Evolutionary conservation across 2,329 filamentous ascomycete genomes (phyloP).

Genomic region (Byssothecium circinans): DNA sequence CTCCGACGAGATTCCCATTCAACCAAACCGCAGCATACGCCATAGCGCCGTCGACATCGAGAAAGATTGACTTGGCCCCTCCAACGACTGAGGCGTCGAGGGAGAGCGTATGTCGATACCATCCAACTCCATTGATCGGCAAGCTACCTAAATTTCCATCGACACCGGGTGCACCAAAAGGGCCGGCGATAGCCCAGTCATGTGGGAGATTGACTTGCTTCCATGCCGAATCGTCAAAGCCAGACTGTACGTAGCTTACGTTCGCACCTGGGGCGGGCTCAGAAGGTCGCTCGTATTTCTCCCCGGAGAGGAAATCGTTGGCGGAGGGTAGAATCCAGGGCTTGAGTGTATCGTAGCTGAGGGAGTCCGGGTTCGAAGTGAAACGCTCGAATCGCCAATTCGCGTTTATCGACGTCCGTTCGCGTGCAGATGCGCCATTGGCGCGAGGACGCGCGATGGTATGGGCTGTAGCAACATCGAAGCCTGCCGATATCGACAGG

Average conservation of each 20-base stretch:
- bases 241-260: conserved; percentile 35
- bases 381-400: conserved; percentile 47
- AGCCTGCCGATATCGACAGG: no score
- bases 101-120: conserved; percentile 52
- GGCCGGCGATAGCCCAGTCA: conserved; percentile 55
- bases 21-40: conserved; percentile 57
- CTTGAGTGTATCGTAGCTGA: conserved; percentile 45
- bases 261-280: conserved; percentile 26
- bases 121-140: conserved; percentile 57
- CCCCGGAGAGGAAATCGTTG: conserved; percentile 45
- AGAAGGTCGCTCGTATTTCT: conserved; percentile 37
- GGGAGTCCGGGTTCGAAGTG: conserved; percentile 40
- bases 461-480: no score
- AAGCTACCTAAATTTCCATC: conserved; percentile 49
- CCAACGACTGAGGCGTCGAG: conserved; percentile 24
- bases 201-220: conserved; percentile 49
- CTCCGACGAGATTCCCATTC: conserved; percentile 54
- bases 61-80: conserved; percentile 44
- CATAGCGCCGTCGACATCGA: conserved; percentile 58
- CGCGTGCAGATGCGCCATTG: conserved; percentile 7
- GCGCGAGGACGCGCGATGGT: not conserved
- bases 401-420: conserved; percentile 40
- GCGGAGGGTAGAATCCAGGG: conserved; percentile 48
- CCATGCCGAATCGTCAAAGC: conserved; percentile 49
- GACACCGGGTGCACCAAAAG: conserved; percentile 44